phyloP scores from a whole-genome alignment of 2,329 filamentous ascomycete species.

The Penicillium sp. region DNA sequence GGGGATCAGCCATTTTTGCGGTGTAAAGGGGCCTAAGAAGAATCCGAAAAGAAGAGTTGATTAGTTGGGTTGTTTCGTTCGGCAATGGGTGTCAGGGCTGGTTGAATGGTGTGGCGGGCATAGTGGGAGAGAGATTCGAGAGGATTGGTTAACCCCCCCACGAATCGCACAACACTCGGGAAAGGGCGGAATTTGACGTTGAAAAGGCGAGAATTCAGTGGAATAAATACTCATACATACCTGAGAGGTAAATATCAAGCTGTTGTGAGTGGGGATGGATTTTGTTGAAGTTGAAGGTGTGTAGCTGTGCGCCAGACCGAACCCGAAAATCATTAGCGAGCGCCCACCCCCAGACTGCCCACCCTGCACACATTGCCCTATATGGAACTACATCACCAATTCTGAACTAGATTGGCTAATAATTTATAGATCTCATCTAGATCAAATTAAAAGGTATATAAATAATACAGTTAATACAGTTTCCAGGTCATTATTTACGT shows the following conservation, averaged over 20 bases:
- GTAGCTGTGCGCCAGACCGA: slow-evolving; percentile 41
- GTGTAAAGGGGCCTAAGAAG: slow-evolving; percentile 10
- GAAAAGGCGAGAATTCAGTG: slow-evolving; percentile 19
- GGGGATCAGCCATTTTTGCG: slow-evolving; percentile 82
- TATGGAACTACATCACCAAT: slow-evolving; percentile 14
- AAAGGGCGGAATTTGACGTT: slow-evolving; percentile 25
- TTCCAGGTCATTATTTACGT: slow-evolving; percentile 10
- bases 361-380: slow-evolving; percentile 29
- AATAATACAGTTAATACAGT: slow-evolving; percentile 8
- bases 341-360: slow-evolving; percentile 31
- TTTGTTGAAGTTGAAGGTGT: slow-evolving; percentile 40
- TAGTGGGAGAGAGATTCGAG: slow-evolving; percentile 13
- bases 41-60: neutral
- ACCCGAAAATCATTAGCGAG: slow-evolving; percentile 48
- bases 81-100: slow-evolving; percentile 5
- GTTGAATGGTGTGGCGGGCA: slow-evolving; percentile 18
- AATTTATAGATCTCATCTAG: slow-evolving; percentile 6
- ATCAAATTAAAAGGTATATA: neutral
- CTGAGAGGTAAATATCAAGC: slow-evolving; percentile 33
- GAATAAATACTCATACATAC: slow-evolving; percentile 30
- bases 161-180: slow-evolving; percentile 26
- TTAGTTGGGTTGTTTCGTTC: slow-evolving; percentile 3
- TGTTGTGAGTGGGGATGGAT: slow-evolving; percentile 37
- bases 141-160: slow-evolving; percentile 14
- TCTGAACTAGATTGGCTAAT: neutral